Evolutionary conservation across 2,329 filamentous ascomycete genomes (phyloP).

Genomic region (Cercospora beticola): DNA sequence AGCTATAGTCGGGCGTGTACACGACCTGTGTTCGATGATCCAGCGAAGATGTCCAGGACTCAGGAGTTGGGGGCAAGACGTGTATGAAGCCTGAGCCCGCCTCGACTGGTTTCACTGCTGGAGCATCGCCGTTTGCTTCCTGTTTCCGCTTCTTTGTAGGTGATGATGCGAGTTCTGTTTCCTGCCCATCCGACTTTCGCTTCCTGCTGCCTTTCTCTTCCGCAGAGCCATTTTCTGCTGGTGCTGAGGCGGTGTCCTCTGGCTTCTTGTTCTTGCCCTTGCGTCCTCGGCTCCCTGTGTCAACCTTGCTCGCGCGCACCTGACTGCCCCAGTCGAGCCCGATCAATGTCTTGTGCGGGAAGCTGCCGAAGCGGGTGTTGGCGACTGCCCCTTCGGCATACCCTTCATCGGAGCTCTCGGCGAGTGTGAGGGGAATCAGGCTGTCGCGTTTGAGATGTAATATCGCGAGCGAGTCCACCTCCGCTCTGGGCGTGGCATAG

Average conservation of each 20-base stretch:
- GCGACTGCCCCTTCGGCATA: constrained; percentile 54
- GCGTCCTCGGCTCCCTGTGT: constrained; percentile 84
- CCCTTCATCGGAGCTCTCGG: constrained; percentile 41
- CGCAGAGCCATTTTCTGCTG: background rate
- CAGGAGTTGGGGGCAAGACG: constrained; percentile 74
- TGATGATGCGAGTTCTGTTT: constrained; percentile 23
- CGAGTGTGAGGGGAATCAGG: constrained; percentile 68
- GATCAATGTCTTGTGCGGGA: constrained; percentile 56
- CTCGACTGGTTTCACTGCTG: constrained; percentile 52
- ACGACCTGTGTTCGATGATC: constrained; percentile 84
- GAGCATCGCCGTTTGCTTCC: constrained; percentile 1
- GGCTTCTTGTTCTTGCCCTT: constrained; percentile 58
- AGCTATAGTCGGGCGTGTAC: constrained; percentile 84
- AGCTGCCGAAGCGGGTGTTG: constrained; percentile 90
- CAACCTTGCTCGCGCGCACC: constrained; percentile 82
- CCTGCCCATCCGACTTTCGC: constrained; percentile 47
- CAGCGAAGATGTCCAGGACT: constrained; percentile 76
- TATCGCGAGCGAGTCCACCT: constrained; percentile 70
- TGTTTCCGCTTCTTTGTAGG: constrained; percentile 38
- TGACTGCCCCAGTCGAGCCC: constrained; percentile 87
- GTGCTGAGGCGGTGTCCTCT: constrained; percentile 32
- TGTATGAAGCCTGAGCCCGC: constrained; percentile 71
- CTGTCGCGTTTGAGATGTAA: constrained; percentile 87
- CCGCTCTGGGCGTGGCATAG: constrained; percentile 63
- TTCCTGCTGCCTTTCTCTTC: constrained; percentile 27